phyloP scores from a whole-genome alignment of 495 filamentous ascomycete genomes.

The Penicillium cinerascens region DNA sequence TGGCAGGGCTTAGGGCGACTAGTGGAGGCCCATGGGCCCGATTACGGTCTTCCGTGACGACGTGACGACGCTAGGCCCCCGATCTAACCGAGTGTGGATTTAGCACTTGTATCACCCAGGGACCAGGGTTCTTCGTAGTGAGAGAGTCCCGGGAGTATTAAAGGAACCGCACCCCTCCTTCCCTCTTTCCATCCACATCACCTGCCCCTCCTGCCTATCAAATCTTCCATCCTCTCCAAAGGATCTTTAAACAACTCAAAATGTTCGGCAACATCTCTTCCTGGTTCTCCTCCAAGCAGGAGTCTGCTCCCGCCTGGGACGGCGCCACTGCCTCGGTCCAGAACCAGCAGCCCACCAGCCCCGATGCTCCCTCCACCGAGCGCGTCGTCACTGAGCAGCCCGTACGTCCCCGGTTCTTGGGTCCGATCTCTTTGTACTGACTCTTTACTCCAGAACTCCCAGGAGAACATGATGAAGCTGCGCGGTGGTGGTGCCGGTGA shows the following conservation, averaged over 20 bases:
- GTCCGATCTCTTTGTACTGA: background rate
- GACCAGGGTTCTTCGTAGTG: background rate
- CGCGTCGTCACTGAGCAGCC: slow-evolving; percentile 35
- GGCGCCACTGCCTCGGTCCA: slow-evolving; percentile 33
- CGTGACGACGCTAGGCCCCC: slow-evolving; percentile 3
- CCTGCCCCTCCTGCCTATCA: background rate
- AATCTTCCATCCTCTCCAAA: background rate
- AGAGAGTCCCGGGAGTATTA: slow-evolving; percentile 3
- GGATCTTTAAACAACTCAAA: slow-evolving; percentile 27
- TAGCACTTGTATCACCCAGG: background rate
- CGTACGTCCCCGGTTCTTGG: slow-evolving; percentile 16
- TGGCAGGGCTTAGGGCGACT: slow-evolving; percentile 4
- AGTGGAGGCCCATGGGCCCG: background rate
- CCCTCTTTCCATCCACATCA: background rate
- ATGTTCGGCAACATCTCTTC: slow-evolving; percentile 38
- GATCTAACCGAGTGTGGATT: slow-evolving; percentile 3
- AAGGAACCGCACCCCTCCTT: slow-evolving; percentile 1
- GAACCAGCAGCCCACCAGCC: slow-evolving; percentile 33
- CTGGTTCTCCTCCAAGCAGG: slow-evolving; percentile 37
- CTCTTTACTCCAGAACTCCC: slow-evolving; percentile 21
- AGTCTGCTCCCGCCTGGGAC: slow-evolving; percentile 28
- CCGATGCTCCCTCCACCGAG: slow-evolving; percentile 27
- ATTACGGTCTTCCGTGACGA: background rate
- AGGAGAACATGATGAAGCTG: slow-evolving; percentile 41
- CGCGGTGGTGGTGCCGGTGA: slow-evolving; percentile 42